phyloP scores from a whole-genome alignment of 495 filamentous ascomycete genomes.

The Margaritispora aquatica region DNA sequence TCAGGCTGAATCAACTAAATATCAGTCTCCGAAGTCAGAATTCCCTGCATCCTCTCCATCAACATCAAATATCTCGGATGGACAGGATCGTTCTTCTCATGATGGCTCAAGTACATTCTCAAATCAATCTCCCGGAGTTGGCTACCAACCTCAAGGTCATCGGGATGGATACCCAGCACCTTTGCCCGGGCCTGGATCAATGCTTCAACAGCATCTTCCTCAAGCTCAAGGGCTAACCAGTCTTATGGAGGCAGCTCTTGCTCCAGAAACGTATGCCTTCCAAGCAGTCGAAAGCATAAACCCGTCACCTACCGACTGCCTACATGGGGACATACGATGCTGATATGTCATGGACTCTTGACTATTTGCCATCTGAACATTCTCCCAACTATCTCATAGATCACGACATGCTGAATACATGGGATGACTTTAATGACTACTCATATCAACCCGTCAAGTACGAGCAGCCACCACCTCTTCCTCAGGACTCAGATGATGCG shows the following conservation, averaged over 20 bases:
- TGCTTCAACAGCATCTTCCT: neutral
- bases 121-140: neutral
- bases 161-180: neutral
- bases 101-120: constrained; percentile 9
- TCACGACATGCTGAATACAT: constrained; percentile 12
- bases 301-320: constrained; percentile 4
- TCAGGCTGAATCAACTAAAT: constrained; percentile 1
- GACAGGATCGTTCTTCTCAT: constrained; percentile 1
- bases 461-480: neutral
- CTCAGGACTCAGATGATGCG: constrained; percentile 3
- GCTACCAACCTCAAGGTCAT: neutral
- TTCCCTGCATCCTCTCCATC: constrained; percentile 1
- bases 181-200: neutral
- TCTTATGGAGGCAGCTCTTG: constrained; percentile 22
- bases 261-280: constrained; percentile 9
- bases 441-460: constrained; percentile 11
- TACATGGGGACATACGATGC: constrained; percentile 22
- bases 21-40: constrained; percentile 5
- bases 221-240: constrained; percentile 16
- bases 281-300: constrained; percentile 11
- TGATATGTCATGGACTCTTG: constrained; percentile 19
- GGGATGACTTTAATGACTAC: constrained; percentile 13
- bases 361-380: constrained; percentile 6
- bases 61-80: neutral
- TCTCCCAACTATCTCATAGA: constrained; percentile 15